phyloP scores from a whole-genome alignment of 2,329 filamentous ascomycete species.

The Septoria petroselini region DNA sequence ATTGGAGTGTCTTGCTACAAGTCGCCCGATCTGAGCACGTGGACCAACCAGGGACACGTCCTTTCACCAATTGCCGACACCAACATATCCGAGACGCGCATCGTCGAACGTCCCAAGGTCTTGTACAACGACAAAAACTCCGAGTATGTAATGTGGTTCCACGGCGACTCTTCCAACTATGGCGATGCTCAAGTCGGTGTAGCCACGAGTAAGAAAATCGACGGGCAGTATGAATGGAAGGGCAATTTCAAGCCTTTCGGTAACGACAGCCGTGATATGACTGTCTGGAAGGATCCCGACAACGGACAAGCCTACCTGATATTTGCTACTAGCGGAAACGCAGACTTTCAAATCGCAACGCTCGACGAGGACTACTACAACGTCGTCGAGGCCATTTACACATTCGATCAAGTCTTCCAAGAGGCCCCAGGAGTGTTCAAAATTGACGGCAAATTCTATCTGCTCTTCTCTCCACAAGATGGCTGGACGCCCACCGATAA shows the following conservation, averaged over 20 bases:
- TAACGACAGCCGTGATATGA: conserved; percentile 57
- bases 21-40: conserved; percentile 60
- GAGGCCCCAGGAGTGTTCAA: conserved; percentile 65
- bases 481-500: conserved; percentile 60
- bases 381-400: conserved; percentile 26
- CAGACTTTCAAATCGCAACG: conserved; percentile 29
- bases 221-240: conserved; percentile 58
- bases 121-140: conserved; percentile 63
- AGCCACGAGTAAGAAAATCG: conserved; percentile 57
- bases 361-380: conserved; percentile 31
- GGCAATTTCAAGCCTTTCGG: conserved; percentile 48
- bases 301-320: conserved; percentile 59
- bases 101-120: conserved; percentile 67
- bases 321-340: conserved; percentile 47
- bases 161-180: conserved; percentile 62
- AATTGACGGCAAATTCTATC: conserved; percentile 58
- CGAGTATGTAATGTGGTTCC: conserved; percentile 68
- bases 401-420: conserved; percentile 27
- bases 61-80: conserved; percentile 49
- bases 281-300: conserved; percentile 58
- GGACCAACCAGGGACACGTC: conserved; percentile 60
- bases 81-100: conserved; percentile 44
- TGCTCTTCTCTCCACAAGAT: conserved; percentile 55
- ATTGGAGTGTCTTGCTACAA: conserved; percentile 67
- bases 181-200: conserved; percentile 64